Base-by-base conservation (phyloP, 2,329 filamentous ascomycete genomes). In the Colletotrichum lindemuthianum region DNA sequence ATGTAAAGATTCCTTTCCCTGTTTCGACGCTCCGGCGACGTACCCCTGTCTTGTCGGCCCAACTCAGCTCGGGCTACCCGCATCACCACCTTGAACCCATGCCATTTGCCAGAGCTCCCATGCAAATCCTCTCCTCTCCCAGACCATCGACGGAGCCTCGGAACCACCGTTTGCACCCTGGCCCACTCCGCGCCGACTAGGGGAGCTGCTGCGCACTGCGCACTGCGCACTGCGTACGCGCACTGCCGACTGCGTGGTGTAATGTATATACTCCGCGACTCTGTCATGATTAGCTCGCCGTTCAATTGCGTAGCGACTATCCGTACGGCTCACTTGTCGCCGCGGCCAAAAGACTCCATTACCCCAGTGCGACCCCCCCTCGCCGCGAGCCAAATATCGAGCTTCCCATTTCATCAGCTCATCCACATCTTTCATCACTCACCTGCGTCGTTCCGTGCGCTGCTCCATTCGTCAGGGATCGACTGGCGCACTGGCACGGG, bases 1-100 rank as follows among this genome's bases (percentile, higher is more conserved):
- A 64, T 64, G 48, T 45, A 57, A 50, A 64, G 59, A 59, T 59
- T 63, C 54, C 24, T 24, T 24, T 24, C 24, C 63, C 59, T 66
- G 63, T 66, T 66, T 66, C 63, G 63, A 59, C 59, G 59, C 51
- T 36, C 44, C 40, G 51, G 59, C 61, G 51, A 57, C 40, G 45
- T 34, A 56, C 51, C 47, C 63, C 63, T 65, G 63, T 63, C 52
- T 56, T 50, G 55, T 55, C 57, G 60, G 55, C 33, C 60, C 49
- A 63, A 44, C 56, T 64, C 60, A 58, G 47, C 37, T 56, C 34
- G 53, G 53, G 49, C 56, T 64, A 60, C 49, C 44, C 57, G 57
- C 45, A 50, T 57, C 61, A 60, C 59, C 45, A 44, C 41, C 44
- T 43, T 15, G 16, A 32, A 36, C 54, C 47, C 53, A 57, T 33